Percentiles rank a stretch among this genome's conserved stretches.
phyloP scores from a whole-genome alignment of 805 yeast species.

The Debaryomyces tyrocola region DNA sequence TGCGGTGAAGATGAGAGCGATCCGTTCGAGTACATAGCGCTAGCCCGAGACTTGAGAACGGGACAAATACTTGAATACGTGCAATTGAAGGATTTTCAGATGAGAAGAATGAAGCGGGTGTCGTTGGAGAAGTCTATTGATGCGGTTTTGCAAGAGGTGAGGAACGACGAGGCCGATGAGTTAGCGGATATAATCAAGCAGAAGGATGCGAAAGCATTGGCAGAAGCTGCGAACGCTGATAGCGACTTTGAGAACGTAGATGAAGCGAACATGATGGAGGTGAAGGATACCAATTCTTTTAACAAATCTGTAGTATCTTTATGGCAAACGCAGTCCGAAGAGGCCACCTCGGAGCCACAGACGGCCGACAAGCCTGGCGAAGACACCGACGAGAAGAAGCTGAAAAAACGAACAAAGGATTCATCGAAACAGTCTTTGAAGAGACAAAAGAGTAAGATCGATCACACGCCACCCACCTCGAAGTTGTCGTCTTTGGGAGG shows the following conservation, averaged over 20 bases:
- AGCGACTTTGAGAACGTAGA: conserved; percentile 44
- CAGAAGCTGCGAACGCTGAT: conserved; percentile 26
- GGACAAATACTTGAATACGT: conserved; percentile 57
- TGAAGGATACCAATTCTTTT: conserved; percentile 61
- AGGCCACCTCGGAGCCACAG: conserved; percentile 4
- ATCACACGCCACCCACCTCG: conserved; percentile 68
- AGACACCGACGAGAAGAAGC: conserved; percentile 30
- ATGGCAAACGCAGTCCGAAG: conserved; percentile 48
- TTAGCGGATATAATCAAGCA: conserved; percentile 33
- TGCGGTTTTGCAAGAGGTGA: conserved; percentile 52
- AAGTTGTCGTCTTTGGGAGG: conserved; percentile 84
- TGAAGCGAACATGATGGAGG: conserved; percentile 58
- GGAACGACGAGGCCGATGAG: conserved; percentile 64
- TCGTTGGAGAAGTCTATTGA: conserved; percentile 64
- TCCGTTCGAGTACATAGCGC: conserved; percentile 47
- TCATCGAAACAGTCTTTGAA: conserved; percentile 29
- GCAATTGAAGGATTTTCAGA: conserved; percentile 63
- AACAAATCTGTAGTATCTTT: conserved; percentile 73
- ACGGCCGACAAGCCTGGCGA: conserved; percentile 10
- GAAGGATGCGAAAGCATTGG: conserved; percentile 12
- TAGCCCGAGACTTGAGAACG: conserved; percentile 58
- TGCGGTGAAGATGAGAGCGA: conserved; percentile 32
- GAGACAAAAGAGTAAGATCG: conserved; percentile 43
- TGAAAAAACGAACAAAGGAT: conserved; percentile 56
- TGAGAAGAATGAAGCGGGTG: conserved; percentile 68